Evolutionary conservation across 2,329 filamentous ascomycete genomes (phyloP).

Genomic region (Chalaropsis ovoidea): DNA sequence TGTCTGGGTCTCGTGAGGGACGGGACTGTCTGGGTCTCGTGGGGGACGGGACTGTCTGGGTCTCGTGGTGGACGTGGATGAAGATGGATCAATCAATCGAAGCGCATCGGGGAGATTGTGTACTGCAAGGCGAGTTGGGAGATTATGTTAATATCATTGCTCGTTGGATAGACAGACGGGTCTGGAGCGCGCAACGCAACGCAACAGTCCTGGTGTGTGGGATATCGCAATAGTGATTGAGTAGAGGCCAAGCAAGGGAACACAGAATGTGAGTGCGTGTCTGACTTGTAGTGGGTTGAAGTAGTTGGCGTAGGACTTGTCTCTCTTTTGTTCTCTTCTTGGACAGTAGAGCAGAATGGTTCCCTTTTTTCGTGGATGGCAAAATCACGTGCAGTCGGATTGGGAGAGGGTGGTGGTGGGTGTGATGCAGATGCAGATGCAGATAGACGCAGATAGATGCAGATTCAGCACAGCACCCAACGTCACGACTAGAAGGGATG

Average conservation of each 20-base stretch:
- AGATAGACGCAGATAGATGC: too few species aligned
- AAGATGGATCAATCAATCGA: not conserved
- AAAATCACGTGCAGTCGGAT: not conserved
- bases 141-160: slow-evolving; percentile 5
- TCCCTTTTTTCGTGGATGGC: slow-evolving; percentile 3
- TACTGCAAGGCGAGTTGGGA: not conserved
- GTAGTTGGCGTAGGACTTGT: not conserved
- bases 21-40: too few species aligned
- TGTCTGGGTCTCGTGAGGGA: not conserved
- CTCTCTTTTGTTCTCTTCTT: slow-evolving; percentile 5
- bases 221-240: too few species aligned
- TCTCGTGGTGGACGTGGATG: not conserved
- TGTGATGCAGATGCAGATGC: not conserved
- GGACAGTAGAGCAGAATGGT: not conserved
- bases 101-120: not conserved
- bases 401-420: not conserved
- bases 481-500: not conserved
- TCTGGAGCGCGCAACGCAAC: not conserved
- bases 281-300: not conserved
- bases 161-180: not conserved
- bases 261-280: not conserved
- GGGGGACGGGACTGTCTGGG: too few species aligned
- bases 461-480: not conserved
- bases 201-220: too few species aligned
- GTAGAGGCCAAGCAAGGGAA: not conserved